These are phyloP conservation scores for Lipomyces spencermartinsiae DNA, from an alignment of 805 yeast genomes.

Conservation along the genomic window DNA sequence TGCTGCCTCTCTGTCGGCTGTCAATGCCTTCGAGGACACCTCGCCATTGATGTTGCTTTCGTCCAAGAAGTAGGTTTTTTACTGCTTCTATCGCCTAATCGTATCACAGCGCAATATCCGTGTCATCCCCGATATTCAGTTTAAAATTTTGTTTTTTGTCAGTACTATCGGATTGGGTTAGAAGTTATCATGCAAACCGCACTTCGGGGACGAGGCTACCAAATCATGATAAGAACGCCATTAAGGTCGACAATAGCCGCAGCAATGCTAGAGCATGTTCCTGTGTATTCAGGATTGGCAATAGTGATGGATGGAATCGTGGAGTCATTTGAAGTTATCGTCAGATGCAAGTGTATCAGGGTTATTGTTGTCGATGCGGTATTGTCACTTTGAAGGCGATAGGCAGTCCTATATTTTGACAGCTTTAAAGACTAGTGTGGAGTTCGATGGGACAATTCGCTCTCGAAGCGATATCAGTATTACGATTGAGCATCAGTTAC, in stretches of 20 bases:
- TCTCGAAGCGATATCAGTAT: too few species aligned
- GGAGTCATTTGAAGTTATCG: background rate
- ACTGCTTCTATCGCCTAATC: background rate
- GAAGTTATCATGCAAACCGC: background rate
- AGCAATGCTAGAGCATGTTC: background rate
- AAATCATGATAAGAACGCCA: background rate
- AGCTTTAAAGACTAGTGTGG: background rate
- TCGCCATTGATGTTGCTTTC: constrained; percentile 40
- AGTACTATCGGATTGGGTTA: background rate
- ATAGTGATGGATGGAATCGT: background rate
- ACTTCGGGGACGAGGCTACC: background rate
- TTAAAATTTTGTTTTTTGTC: background rate
- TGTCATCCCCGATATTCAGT: background rate
- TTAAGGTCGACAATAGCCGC: background rate
- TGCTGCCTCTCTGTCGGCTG: constrained; percentile 33
- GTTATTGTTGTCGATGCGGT: background rate
- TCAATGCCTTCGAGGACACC: constrained; percentile 40
- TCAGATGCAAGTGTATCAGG: background rate
- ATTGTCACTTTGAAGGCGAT: background rate
- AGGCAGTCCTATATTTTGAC: background rate
- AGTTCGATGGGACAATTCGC: too few species aligned
- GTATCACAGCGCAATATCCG: background rate
- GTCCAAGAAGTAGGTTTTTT: constrained; percentile 30
- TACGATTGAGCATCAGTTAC: too few species aligned
- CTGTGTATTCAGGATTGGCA: background rate